phyloP scores from a whole-genome alignment of 2,329 filamentous ascomycete species.

The Fusarium siculi region DNA sequence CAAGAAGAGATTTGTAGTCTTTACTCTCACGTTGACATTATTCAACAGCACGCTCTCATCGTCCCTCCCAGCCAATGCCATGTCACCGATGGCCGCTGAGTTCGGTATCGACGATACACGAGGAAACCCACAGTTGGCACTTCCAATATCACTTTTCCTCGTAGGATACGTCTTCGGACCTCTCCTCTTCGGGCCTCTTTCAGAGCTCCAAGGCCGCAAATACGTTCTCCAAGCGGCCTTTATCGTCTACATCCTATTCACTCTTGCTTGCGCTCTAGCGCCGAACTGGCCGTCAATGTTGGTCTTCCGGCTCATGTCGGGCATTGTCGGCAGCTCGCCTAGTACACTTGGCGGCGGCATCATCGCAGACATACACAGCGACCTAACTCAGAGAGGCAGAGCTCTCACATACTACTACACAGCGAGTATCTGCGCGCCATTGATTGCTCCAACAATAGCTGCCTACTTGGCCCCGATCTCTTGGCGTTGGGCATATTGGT shows the following conservation, averaged over 20 bases:
- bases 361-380: constrained; percentile 57
- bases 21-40: neutral
- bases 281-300: constrained; percentile 56
- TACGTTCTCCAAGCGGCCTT: constrained; percentile 61
- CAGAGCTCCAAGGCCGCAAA: constrained; percentile 53
- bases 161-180: constrained; percentile 47
- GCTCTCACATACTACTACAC: constrained; percentile 52
- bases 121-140: constrained; percentile 5
- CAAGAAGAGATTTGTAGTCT: constrained; percentile 9
- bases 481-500: constrained; percentile 60
- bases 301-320: constrained; percentile 55
- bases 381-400: constrained; percentile 46
- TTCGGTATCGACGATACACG: neutral
- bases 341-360: constrained; percentile 57
- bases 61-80: constrained; percentile 11
- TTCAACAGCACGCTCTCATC: constrained; percentile 9
- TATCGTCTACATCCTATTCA: constrained; percentile 51
- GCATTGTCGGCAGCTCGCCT: constrained; percentile 53
- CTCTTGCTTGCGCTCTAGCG: constrained; percentile 54
- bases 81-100: neutral
- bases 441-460: constrained; percentile 56
- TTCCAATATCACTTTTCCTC: neutral
- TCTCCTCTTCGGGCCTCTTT: constrained; percentile 53
- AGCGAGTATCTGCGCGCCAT: constrained; percentile 53
- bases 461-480: constrained; percentile 52